Conservation (phyloP, 2,329 filamentous ascomycete species). For the Zasmidium angulare region DNA sequence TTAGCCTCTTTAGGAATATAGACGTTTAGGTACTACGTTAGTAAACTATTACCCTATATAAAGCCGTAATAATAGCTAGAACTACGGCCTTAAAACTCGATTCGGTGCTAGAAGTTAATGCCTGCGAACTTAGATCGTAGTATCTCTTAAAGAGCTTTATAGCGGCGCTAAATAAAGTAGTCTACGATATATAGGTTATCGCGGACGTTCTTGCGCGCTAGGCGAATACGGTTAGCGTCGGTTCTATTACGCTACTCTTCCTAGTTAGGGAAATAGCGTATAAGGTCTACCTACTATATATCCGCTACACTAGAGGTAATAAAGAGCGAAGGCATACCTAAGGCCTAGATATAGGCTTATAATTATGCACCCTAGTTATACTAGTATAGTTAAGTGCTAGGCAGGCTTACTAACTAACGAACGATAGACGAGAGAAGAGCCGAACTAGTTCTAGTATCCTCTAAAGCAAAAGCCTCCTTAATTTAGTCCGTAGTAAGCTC, state of each 20-base stretch:
- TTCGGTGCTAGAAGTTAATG: not conserved
- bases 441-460: not conserved
- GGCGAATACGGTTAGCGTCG: not conserved
- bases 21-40: not conserved
- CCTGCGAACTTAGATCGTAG: not conserved
- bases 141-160: not conserved
- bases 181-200: not conserved
- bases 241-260: not conserved
- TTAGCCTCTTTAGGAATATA: not conserved
- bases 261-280: not conserved
- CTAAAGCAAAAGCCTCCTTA: not conserved
- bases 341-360: not conserved
- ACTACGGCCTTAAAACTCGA: not conserved
- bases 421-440: not conserved
- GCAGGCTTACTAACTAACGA: not conserved
- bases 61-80: not conserved
- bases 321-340: not conserved
- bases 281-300: not conserved
- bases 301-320: too few relatives aligned
- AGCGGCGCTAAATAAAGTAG: not conserved
- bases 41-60: not conserved
- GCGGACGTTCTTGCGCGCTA: not conserved
- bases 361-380: not conserved
- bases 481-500: not conserved
- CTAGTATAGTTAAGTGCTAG: not conserved